A percentile compares a stretch with the other conserved stretches of the same genome.
phyloP scores from a whole-genome alignment of 257 asterid species.

The Petunia axillaris region DNA sequence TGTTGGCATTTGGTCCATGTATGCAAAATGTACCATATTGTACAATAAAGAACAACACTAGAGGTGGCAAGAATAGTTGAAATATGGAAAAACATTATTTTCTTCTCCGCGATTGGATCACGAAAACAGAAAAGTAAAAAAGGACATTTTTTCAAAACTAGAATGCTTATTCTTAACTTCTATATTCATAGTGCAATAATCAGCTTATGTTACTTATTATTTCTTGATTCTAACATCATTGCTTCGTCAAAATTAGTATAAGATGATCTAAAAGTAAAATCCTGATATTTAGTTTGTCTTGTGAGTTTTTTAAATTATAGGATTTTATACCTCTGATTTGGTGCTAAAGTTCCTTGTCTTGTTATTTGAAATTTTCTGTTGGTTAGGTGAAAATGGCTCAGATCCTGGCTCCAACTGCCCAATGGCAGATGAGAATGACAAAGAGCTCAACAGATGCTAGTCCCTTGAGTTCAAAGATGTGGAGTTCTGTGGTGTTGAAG shows the following conservation, averaged over 20 bases:
- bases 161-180: neutral
- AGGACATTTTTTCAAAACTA: neutral
- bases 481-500: slow-evolving; percentile 71
- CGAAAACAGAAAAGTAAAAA: neutral
- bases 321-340: neutral
- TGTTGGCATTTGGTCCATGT: neutral
- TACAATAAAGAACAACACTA: neutral
- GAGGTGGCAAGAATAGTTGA: neutral
- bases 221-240: neutral
- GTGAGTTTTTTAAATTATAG: neutral
- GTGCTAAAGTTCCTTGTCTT: slow-evolving; percentile 13
- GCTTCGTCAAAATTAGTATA: neutral
- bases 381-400: slow-evolving; percentile 76
- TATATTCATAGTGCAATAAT: neutral
- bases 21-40: no score
- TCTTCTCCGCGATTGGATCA: neutral
- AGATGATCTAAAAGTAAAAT: slow-evolving; percentile 2
- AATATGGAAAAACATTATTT: neutral
- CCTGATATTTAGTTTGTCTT: slow-evolving; percentile 11
- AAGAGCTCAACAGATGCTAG: slow-evolving; percentile 59
- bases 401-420: slow-evolving; percentile 89
- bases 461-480: slow-evolving; percentile 67
- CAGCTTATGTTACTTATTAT: neutral
- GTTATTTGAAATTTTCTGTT: slow-evolving; percentile 30
- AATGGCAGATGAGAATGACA: slow-evolving; percentile 87